phyloP scores from a whole-genome alignment of 345 rosid species.

The Nephelium lappaceum region DNA sequence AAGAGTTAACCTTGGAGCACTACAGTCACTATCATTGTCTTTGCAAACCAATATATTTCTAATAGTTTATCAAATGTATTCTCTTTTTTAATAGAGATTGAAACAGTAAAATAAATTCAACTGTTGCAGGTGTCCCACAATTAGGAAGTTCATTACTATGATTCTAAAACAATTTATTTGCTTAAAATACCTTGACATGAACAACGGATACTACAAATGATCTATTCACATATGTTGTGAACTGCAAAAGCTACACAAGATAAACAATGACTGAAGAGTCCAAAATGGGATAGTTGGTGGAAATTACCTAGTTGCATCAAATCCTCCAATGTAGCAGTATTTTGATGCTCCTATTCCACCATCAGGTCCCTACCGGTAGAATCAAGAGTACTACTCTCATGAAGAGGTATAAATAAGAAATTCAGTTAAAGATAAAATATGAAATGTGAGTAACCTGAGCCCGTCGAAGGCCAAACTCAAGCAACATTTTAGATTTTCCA shows the following conservation, averaged over 20 bases:
- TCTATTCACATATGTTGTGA: too few relatives aligned
- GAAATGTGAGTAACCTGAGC: constrained; percentile 72
- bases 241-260: not conserved
- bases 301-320: constrained; percentile 91
- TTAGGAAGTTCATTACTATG: not conserved
- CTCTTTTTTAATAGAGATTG: not conserved
- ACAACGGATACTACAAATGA: not conserved
- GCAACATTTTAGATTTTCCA: constrained; percentile 78
- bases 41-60: not conserved
- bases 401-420: constrained; percentile 12
- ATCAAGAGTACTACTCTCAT: constrained; percentile 23
- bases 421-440: constrained; percentile 11
- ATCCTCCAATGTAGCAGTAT: constrained; percentile 94
- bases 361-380: constrained; percentile 81
- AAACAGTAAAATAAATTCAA: not conserved
- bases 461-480: constrained; percentile 94
- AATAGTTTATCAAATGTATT: constrained; percentile 1
- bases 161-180: not conserved
- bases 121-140: not conserved
- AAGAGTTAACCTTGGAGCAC: not conserved
- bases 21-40: not conserved
- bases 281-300: not conserved
- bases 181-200: not conserved
- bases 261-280: constrained; percentile 4
- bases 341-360: constrained; percentile 92